Conservation (phyloP, 2,329 filamentous ascomycete species). For the Fusarium algeriense region DNA sequence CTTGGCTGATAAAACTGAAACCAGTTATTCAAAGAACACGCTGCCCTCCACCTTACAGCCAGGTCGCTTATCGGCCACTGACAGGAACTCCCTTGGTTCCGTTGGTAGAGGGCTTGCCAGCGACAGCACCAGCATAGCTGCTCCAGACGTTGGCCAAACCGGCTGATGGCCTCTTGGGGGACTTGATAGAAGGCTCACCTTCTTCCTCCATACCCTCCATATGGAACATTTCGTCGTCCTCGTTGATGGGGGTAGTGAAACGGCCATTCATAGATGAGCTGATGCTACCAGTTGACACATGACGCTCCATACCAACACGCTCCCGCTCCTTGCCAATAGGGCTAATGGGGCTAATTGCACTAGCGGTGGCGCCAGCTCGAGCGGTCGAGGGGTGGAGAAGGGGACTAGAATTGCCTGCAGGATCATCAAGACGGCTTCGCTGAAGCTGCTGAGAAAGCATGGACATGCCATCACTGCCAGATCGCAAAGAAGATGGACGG, state of each 20-base stretch:
- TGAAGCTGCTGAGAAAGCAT: slow-evolving; percentile 73
- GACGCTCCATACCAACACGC: slow-evolving; percentile 60
- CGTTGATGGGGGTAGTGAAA: slow-evolving; percentile 74
- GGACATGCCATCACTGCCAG: slow-evolving; percentile 66
- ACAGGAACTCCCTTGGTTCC: slow-evolving; percentile 49
- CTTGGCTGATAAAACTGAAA: slow-evolving; percentile 29
- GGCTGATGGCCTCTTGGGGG: slow-evolving; percentile 63
- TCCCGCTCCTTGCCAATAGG: slow-evolving; percentile 57
- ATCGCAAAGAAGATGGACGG: slow-evolving; percentile 55
- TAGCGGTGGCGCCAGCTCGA: slow-evolving; percentile 52
- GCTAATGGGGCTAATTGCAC: slow-evolving; percentile 55
- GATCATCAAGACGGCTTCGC: slow-evolving; percentile 66
- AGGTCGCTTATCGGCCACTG: slow-evolving; percentile 48
- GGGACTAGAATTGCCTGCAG: slow-evolving; percentile 59
- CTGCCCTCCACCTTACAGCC: slow-evolving; percentile 13
- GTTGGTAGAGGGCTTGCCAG: slow-evolving; percentile 47
- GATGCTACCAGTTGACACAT: slow-evolving; percentile 70
- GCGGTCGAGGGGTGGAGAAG: slow-evolving; percentile 64
- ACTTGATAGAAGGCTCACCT: slow-evolving; percentile 63
- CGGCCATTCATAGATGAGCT: slow-evolving; percentile 66
- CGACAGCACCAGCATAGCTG: slow-evolving; percentile 57
- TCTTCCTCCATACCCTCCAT: slow-evolving; percentile 74
- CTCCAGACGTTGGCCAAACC: slow-evolving; percentile 56
- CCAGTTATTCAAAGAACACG: slow-evolving; percentile 24
- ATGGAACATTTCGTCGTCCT: slow-evolving; percentile 73